Conservation (phyloP, 257 asterid species). For the Solanum piurae region DNA sequence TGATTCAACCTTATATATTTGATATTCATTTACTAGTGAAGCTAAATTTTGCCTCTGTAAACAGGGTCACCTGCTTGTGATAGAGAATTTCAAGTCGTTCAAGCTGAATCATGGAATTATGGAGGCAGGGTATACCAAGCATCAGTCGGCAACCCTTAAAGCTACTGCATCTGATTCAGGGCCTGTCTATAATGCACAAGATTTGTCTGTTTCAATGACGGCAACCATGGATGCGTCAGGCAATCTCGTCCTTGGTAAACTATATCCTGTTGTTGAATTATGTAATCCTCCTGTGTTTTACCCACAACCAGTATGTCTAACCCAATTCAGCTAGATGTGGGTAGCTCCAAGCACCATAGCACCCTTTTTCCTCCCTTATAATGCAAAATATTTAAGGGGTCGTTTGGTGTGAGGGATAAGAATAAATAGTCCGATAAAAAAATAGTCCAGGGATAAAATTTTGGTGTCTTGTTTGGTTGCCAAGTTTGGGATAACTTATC, state of each 20-base stretch:
- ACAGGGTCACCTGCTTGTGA: conserved; percentile 87
- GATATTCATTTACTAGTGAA: background rate
- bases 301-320: background rate
- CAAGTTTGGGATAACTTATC: background rate
- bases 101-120: conserved; percentile 88
- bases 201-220: conserved; percentile 78
- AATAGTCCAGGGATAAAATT: background rate
- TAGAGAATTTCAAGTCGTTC: conserved; percentile 61
- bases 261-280: background rate
- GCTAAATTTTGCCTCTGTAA: conserved; percentile 11
- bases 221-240: conserved; percentile 86
- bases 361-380: background rate
- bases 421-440: background rate
- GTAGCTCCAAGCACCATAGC: background rate
- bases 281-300: background rate
- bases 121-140: conserved; percentile 81
- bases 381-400: background rate
- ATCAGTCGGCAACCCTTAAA: conserved; percentile 45
- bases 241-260: conserved; percentile 72
- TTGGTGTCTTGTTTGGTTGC: background rate
- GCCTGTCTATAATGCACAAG: conserved; percentile 31
- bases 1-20: background rate
- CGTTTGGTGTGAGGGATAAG: background rate
- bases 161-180: conserved; percentile 22
- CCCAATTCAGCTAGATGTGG: background rate